phyloP scores from a whole-genome alignment of 2,329 filamentous ascomycete species.

The Alternaria gaisen region DNA sequence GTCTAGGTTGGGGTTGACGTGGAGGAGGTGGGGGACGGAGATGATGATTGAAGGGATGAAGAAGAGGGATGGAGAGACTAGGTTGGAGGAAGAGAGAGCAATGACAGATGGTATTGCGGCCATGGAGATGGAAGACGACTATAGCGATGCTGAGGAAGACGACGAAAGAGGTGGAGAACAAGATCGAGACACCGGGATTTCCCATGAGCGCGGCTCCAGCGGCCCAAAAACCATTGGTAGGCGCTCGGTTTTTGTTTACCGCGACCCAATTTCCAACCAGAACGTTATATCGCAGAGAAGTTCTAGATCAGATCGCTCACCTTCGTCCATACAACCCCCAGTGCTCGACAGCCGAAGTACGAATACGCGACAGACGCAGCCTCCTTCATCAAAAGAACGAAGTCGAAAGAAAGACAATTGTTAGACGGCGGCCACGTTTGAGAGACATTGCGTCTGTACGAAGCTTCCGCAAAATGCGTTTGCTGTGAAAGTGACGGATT shows the following conservation, averaged over 20 bases:
- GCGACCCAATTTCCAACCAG: not conserved
- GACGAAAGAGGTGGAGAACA: not conserved
- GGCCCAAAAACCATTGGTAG: not conserved
- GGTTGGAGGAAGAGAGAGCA: not conserved
- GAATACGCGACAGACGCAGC: not conserved
- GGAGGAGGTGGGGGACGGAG: constrained; percentile 20
- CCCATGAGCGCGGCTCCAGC: not conserved
- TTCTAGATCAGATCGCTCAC: not conserved
- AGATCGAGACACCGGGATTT: not conserved
- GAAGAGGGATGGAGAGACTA: not conserved
- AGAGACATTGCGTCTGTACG: not conserved
- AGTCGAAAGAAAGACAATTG: not conserved
- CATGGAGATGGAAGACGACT: not conserved
- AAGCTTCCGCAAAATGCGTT: not conserved
- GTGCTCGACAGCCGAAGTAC: not conserved
- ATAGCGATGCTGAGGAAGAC: not conserved
- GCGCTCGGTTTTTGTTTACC: not conserved
- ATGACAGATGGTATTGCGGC: rapidly evolving
- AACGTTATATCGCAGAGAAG: no score
- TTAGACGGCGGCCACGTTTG: not conserved
- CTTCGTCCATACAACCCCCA: not conserved
- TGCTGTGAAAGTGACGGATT: not conserved
- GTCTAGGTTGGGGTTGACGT: constrained; percentile 41
- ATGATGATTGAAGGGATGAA: not conserved
- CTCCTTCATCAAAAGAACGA: not conserved